phyloP scores from a whole-genome alignment of 148 eudicot genomes.

The Camellia japonica region DNA sequence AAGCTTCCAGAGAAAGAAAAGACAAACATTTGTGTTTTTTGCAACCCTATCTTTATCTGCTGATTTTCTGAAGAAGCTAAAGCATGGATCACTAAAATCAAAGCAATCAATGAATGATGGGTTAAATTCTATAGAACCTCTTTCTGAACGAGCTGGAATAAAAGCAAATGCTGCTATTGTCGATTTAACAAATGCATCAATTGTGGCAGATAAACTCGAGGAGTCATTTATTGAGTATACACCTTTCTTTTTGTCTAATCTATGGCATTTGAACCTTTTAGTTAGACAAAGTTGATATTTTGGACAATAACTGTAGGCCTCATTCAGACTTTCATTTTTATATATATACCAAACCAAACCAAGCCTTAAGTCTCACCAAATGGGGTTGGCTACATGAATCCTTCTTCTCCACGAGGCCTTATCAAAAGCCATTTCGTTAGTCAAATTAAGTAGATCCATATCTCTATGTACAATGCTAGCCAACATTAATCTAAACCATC shows the following conservation, averaged over 20 bases:
- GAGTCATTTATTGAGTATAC: slow-evolving; percentile 95
- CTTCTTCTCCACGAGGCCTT: no score
- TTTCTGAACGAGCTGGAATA: slow-evolving; percentile 95
- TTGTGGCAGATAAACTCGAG: slow-evolving; percentile 76
- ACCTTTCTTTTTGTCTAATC: neutral
- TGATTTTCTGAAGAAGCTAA: slow-evolving; percentile 84
- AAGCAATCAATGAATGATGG: slow-evolving; percentile 46
- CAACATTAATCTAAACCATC: no score
- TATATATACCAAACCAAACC: no score
- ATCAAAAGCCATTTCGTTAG: no score
- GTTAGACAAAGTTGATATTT: neutral
- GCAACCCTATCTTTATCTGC: slow-evolving; percentile 89
- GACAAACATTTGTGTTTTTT: slow-evolving; percentile 94
- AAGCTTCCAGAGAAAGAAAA: slow-evolving; percentile 73
- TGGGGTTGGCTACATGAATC: no score
- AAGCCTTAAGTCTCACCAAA: no score
- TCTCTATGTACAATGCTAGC: no score
- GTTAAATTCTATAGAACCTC: slow-evolving; percentile 68
- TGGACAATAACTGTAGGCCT: neutral
- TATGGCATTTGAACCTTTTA: neutral
- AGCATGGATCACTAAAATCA: slow-evolving; percentile 63
- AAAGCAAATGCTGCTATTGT: slow-evolving; percentile 79
- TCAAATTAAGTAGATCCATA: no score
- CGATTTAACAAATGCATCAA: slow-evolving; percentile 80
- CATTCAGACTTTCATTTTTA: neutral